Conservation (phyloP, 1,139 yeast species). For the Saccharomyces hybrid region DNA sequence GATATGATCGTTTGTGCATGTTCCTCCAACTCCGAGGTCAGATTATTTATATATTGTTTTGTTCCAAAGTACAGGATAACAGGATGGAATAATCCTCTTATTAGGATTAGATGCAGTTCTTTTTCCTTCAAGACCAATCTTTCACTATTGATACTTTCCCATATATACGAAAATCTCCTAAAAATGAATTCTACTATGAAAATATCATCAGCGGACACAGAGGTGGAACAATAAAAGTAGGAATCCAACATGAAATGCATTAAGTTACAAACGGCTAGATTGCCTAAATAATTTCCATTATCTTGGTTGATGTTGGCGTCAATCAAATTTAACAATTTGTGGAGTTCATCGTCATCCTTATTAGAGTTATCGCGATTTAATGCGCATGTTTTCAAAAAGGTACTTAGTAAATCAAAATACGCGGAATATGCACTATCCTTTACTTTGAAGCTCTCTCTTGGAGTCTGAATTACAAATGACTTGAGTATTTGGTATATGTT, state of each 20-base stretch:
- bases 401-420: constrained; percentile 13
- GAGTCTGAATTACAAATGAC: background rate
- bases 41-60: constrained; percentile 9
- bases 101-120: constrained; percentile 49
- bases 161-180: constrained; percentile 38
- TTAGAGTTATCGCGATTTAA: constrained; percentile 1
- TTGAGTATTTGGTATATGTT: constrained; percentile 1
- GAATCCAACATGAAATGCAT: constrained; percentile 22
- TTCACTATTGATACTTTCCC: constrained; percentile 54
- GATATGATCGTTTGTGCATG: constrained; percentile 42
- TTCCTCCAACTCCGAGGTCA: constrained; percentile 31
- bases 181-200: constrained; percentile 23
- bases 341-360: constrained; percentile 6
- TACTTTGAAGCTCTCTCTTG: constrained; percentile 12
- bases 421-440: constrained; percentile 20
- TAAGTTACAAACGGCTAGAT: constrained; percentile 19
- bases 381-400: constrained; percentile 8
- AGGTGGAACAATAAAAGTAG: constrained; percentile 6
- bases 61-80: constrained; percentile 31
- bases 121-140: constrained; percentile 62
- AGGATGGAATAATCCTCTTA: constrained; percentile 41
- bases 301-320: constrained; percentile 14
- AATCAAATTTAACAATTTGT: constrained; percentile 11
- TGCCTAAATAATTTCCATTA: constrained; percentile 24
- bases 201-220: constrained; percentile 3